Evolutionary conservation across 345 rosid species (phyloP).

Genomic region (Capsella bursapastoris): DNA sequence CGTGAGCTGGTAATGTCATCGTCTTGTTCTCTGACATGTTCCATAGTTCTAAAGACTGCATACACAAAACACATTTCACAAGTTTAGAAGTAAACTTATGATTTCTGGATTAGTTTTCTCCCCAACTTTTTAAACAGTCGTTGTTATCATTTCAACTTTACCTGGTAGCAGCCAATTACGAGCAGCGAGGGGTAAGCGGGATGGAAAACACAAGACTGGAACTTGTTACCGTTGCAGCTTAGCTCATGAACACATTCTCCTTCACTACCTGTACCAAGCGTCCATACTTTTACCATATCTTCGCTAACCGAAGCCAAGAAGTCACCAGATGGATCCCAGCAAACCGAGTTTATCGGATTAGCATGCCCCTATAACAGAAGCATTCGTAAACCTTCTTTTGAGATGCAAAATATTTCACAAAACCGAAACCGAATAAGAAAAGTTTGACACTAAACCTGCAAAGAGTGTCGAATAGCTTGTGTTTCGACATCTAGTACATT

Average conservation of each 20-base stretch:
- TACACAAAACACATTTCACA: conserved; percentile 9
- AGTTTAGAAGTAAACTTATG: neutral
- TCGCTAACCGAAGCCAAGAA: conserved; percentile 88
- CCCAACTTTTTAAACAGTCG: neutral
- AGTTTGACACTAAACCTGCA: conserved; percentile 59
- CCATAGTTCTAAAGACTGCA: conserved; percentile 96
- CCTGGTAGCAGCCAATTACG: conserved; percentile 96
- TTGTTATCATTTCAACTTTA: conserved; percentile 37
- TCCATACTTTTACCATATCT: conserved; percentile 93
- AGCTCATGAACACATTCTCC: conserved; percentile 89
- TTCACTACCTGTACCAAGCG: conserved; percentile 82
- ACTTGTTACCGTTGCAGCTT: conserved; percentile 85
- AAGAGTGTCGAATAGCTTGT: conserved; percentile 65
- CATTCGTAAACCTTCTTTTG: neutral
- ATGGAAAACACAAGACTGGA: conserved; percentile 91
- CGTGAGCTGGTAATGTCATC: conserved; percentile 78
- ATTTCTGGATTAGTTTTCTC: neutral
- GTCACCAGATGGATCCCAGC: conserved; percentile 95
- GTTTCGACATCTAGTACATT: conserved; percentile 91
- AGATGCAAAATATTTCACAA: conserved; percentile 12
- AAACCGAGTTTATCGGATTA: conserved; percentile 75
- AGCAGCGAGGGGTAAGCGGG: conserved; percentile 72
- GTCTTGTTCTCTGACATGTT: conserved; percentile 85
- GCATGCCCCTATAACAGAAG: conserved; percentile 66
- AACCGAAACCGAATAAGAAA: neutral